Conservation (phyloP, 2,329 filamentous ascomycete species). For the Colletotrichum tamarilloi region DNA sequence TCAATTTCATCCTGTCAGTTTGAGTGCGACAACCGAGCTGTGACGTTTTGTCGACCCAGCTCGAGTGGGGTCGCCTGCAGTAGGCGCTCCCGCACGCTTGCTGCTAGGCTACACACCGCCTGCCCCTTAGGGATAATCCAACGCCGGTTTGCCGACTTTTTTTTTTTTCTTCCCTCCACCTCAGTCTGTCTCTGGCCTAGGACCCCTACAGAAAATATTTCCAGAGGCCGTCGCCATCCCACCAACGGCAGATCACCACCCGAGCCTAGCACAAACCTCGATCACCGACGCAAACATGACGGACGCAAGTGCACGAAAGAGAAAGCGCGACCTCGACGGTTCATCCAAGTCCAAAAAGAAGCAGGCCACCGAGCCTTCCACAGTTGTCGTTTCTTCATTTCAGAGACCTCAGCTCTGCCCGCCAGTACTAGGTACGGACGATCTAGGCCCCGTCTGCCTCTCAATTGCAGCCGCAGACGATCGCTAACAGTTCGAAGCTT, state of each 20-base stretch:
- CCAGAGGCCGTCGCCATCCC: constrained; percentile 7
- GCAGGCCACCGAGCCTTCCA: constrained; percentile 48
- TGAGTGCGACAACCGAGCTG: not conserved
- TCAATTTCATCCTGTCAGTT: not conserved
- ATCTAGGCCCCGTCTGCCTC: not conserved
- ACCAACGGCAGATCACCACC: constrained; percentile 15
- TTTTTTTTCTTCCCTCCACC: constrained; percentile 16
- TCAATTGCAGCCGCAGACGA: not conserved
- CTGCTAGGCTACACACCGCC: constrained; percentile 10
- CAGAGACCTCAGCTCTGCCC: constrained; percentile 58
- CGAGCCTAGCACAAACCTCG: not conserved
- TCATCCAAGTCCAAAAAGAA: constrained; percentile 61
- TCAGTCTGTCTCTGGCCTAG: not conserved
- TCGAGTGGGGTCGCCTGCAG: not conserved
- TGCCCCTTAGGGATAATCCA: constrained; percentile 16
- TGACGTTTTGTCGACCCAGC: constrained; percentile 12
- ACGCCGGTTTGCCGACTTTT: constrained; percentile 20
- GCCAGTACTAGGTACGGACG: constrained; percentile 63
- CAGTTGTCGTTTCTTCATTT: constrained; percentile 59
- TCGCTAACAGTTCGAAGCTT: constrained; percentile 36
- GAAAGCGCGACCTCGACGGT: constrained; percentile 61
- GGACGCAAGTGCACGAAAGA: constrained; percentile 59
- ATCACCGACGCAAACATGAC: constrained; percentile 46
- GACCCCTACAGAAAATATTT: constrained; percentile 38
- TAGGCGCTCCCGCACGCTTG: not conserved